A percentile compares a stretch with the other conserved stretches of the same genome.
phyloP scores from a whole-genome alignment of 257 asterid species.

The Schizonepeta tenuifolia region DNA sequence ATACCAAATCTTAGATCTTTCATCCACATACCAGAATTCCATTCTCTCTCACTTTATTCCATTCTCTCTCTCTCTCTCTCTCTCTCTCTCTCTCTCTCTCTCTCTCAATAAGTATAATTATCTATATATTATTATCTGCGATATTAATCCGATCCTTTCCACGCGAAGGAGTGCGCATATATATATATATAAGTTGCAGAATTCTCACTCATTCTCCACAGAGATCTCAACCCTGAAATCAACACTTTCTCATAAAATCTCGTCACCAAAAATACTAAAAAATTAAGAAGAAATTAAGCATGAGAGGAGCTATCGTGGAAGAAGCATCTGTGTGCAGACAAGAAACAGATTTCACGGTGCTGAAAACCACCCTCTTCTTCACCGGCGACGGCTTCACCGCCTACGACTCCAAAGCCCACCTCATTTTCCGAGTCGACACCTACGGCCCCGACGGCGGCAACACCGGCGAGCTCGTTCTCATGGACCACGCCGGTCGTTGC shows the following conservation, averaged over 20 bases:
- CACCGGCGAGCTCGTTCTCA: constrained; percentile 62
- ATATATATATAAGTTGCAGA: constrained; percentile 19
- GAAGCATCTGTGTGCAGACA: constrained; percentile 45
- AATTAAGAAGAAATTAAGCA: not conserved
- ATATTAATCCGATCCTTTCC: constrained; percentile 20
- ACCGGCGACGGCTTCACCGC: constrained; percentile 79
- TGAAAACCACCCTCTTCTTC: constrained; percentile 70
- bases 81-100: not conserved
- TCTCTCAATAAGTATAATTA: not conserved
- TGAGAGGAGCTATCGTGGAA: constrained; percentile 51
- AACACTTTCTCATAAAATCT: not conserved
- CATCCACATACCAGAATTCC: too few species aligned
- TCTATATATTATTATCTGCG: too few species aligned
- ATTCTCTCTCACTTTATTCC: too few species aligned
- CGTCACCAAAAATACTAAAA: not conserved
- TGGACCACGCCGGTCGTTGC: constrained; percentile 70
- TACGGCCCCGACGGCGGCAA: constrained; percentile 48
- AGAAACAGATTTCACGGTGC: constrained; percentile 66
- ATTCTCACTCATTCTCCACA: constrained; percentile 5
- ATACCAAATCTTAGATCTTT: too few species aligned
- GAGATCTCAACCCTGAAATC: not conserved
- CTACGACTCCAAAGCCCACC: constrained; percentile 56
- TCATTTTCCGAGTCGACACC: constrained; percentile 74
- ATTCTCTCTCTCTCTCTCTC: too few species aligned
- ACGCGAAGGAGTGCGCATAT: not conserved